phyloP scores from a whole-genome alignment of 2,329 filamentous ascomycete genomes.

The Samsoniella hepiali region DNA sequence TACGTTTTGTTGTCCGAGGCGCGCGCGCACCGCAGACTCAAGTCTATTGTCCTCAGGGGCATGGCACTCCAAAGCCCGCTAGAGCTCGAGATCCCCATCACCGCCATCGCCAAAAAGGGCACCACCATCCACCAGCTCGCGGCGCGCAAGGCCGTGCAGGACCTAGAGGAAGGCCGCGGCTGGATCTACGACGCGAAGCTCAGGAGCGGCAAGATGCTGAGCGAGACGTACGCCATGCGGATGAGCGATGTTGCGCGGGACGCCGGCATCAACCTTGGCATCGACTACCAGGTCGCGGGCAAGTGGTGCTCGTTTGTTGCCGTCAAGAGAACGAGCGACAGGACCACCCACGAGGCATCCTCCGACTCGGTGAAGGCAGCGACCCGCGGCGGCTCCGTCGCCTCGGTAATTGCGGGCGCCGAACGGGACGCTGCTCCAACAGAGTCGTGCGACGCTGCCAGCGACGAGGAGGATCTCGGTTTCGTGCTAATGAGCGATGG shows the following conservation, averaged over 20 bases:
- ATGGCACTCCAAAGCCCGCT: slow-evolving; percentile 57
- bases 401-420: too few relatives aligned
- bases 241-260: slow-evolving; percentile 60
- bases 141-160: slow-evolving; percentile 62
- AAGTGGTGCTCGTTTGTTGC: slow-evolving; percentile 75
- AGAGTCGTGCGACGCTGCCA: neutral
- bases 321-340: slow-evolving; percentile 31
- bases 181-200: slow-evolving; percentile 58
- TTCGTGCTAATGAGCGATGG: neutral
- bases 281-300: slow-evolving; percentile 63
- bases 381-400: too few relatives aligned
- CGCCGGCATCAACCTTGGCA: slow-evolving; percentile 64
- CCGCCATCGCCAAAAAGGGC: slow-evolving; percentile 41
- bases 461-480: neutral
- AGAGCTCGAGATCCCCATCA: slow-evolving; percentile 61
- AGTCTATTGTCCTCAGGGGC: slow-evolving; percentile 56
- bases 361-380: neutral
- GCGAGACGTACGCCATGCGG: slow-evolving; percentile 44
- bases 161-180: slow-evolving; percentile 67
- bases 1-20: slow-evolving; percentile 62
- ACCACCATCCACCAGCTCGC: slow-evolving; percentile 68
- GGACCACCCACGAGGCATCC: neutral
- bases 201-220: slow-evolving; percentile 40
- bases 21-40: slow-evolving; percentile 38
- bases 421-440: too few relatives aligned